Evolutionary conservation across 2,329 filamentous ascomycete species (phyloP).

Genomic region (Paraconiothyrium sp.): DNA sequence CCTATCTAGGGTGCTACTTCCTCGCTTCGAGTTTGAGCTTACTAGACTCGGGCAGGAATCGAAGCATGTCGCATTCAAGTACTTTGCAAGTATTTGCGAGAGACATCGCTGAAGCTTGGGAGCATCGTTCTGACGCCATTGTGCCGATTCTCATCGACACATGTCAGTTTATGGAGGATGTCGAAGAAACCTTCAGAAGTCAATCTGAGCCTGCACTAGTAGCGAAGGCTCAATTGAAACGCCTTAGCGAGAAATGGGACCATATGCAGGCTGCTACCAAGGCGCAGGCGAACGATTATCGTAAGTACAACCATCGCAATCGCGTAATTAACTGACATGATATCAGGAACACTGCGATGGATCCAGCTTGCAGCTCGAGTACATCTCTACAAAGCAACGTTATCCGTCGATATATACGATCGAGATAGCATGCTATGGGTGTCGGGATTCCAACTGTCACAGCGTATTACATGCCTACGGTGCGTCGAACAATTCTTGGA

Average conservation of each 20-base stretch:
- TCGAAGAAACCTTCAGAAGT: slow-evolving; percentile 44
- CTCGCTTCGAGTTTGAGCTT: slow-evolving; percentile 39
- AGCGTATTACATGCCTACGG: slow-evolving; percentile 43
- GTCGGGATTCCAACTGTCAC: slow-evolving; percentile 46
- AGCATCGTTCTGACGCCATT: slow-evolving; percentile 41
- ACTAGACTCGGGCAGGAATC: slow-evolving; percentile 35
- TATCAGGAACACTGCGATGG: slow-evolving; percentile 44
- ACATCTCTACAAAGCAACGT: slow-evolving; percentile 39
- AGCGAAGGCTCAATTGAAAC: slow-evolving; percentile 43
- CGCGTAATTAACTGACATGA: slow-evolving; percentile 21
- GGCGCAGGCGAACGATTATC: slow-evolving; percentile 41
- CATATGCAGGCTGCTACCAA: slow-evolving; percentile 40
- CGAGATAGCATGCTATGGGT: slow-evolving; percentile 43
- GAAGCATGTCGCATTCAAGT: slow-evolving; percentile 38
- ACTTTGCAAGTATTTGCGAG: slow-evolving; percentile 43
- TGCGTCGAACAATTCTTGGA: slow-evolving; percentile 47
- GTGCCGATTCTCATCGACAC: slow-evolving; percentile 43
- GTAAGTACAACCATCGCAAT: slow-evolving; percentile 27
- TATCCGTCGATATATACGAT: slow-evolving; percentile 40
- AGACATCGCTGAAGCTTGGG: slow-evolving; percentile 42
- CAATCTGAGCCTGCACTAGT: slow-evolving; percentile 41
- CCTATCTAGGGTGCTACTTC: slow-evolving; percentile 49
- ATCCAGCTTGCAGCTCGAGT: slow-evolving; percentile 42
- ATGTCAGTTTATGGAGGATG: slow-evolving; percentile 48
- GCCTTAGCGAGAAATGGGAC: slow-evolving; percentile 47